Base-by-base conservation (phyloP, 352 stramenopile species). In the Pythium aristosporum region DNA sequence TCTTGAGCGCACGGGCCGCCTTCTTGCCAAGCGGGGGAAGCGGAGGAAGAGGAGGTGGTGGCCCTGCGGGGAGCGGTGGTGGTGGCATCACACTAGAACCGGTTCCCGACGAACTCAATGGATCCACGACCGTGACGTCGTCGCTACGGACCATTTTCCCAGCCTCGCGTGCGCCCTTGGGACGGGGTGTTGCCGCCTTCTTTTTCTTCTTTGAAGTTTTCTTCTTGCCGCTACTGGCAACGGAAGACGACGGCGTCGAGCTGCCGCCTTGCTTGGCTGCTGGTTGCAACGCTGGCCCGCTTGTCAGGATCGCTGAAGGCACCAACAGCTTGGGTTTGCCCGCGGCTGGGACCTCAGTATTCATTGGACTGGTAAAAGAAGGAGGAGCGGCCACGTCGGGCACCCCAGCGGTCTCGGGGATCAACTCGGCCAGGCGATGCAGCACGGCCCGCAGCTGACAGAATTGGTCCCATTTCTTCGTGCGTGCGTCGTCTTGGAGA, bases 381-480 rank as follows among this genome's bases (percentile, higher is more conserved):
- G 25, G 25, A 30, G 25, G 25, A 30, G 25, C 25, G 25, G 25
- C 25, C 25, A 30, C 25, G 25, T 48, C 12, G 5, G 3, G 4
- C 8, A 37, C 18, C 3, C 42, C 12, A 5, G 11, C 23, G 2
- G 36, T 42, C 5, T 39, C 43, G 11, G 61, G 61, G 12, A 69
- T 13, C 20, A 71, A 39, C 12, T 63, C 65, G 8, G 67, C 46
- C 13, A 72, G 23, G 5, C 65, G 52, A 32, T 67, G 53, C 30
- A 72, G 20, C 3, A 67, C 53, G 8, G 51, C 58, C 12, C 65
- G 58, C 34, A 67, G 21, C 39, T 64, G 65, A 48, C 65, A 72
- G 21, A 64, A 72, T 20, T 60, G 46, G 44, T 67, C 58, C 65
- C 65, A 72, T n/a, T 59, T 50, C 43, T 63, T 63, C 11, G 25